Evolutionary conservation across 495 filamentous ascomycete species (phyloP), one percentile per base, ranked within the genome.

Genomic region (Hypoxylon cercidicola): DNA sequence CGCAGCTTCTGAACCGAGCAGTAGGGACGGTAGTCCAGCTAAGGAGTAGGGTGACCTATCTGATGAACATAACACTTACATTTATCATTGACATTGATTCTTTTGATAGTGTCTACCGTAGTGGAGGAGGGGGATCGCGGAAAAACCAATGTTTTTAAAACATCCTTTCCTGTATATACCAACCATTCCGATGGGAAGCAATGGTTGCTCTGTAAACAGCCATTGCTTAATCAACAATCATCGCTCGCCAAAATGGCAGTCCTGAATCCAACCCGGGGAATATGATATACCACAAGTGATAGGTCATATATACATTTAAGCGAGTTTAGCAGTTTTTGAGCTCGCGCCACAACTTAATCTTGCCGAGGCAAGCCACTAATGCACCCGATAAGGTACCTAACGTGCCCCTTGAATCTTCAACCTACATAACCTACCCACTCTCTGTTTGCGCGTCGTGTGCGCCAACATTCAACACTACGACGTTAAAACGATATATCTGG

Each of bases 261-360:
- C n/a, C n/a, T n/a, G n/a, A n/a, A n/a, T n/a, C n/a, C n/a, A n/a
- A 28, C 3, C 7, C 25, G 3, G 25, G 7, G 25, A 28, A 28
- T 28, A 28, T 28, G 25, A 28, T 28, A 28, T 28, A 28, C 25
- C 25, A 28, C n/a, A 28, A 7, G 25, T 28, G 25, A n/a, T n/a
- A n/a, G n/a, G n/a, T n/a, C n/a, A n/a, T 15, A 40, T 13, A 43
- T 43, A 15, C 43, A 45, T 1, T 45, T 45, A 45, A 23, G 39
- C 39, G 39, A 15, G n/a, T 41, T 41, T 5, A 5, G 34, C 10
- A 37, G 34, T 9, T 5, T 37, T n/a, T 9, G 49, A 67, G 52
- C 58, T 62, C 39, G 52, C 51, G 64, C 57, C 64, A 62, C 64
- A 58, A 62, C 47, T 37, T 41, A 25, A 48, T 40, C 18, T 43